Conservation (phyloP, 164 flowering plant genomes). For the Nymphaea thermarum region DNA sequence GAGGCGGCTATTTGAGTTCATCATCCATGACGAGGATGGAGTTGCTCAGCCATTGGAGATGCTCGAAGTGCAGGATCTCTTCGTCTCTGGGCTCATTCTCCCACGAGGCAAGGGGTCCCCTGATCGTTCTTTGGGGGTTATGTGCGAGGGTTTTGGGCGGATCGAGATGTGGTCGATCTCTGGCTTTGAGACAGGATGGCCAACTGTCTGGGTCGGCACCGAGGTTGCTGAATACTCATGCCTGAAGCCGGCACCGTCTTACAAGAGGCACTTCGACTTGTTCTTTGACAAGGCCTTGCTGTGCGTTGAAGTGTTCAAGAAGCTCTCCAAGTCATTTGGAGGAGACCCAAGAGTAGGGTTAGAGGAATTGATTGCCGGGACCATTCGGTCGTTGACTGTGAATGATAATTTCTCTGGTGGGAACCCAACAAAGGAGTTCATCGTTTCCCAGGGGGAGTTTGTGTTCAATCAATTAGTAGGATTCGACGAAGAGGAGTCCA, state of each 20-base stretch:
- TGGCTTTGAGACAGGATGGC: conserved; percentile 83
- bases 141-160: conserved; percentile 86
- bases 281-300: conserved; percentile 71
- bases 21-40: conserved; percentile 53
- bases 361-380: conserved; percentile 74
- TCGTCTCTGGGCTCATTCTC: conserved; percentile 52
- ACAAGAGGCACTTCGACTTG: conserved; percentile 45
- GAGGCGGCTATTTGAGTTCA: conserved; percentile 63
- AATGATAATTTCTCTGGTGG: conserved; percentile 43
- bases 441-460: conserved; percentile 72
- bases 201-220: conserved; percentile 74
- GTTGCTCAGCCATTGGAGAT: conserved; percentile 53
- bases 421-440: conserved; percentile 43
- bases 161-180: conserved; percentile 79
- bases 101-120: conserved; percentile 10
- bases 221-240: conserved; percentile 78
- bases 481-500: conserved; percentile 30
- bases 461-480: conserved; percentile 73
- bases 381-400: conserved; percentile 59
- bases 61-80: conserved; percentile 57
- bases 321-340: conserved; percentile 44
- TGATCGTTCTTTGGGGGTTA: conserved; percentile 21
- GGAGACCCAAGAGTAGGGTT: conserved; percentile 50
- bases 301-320: conserved; percentile 62
- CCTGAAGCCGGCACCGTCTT: conserved; percentile 45